These are phyloP conservation scores for Arabidopsis arenosa DNA, from an alignment of 345 rosid genomes.

Conservation along the genomic window DNA sequence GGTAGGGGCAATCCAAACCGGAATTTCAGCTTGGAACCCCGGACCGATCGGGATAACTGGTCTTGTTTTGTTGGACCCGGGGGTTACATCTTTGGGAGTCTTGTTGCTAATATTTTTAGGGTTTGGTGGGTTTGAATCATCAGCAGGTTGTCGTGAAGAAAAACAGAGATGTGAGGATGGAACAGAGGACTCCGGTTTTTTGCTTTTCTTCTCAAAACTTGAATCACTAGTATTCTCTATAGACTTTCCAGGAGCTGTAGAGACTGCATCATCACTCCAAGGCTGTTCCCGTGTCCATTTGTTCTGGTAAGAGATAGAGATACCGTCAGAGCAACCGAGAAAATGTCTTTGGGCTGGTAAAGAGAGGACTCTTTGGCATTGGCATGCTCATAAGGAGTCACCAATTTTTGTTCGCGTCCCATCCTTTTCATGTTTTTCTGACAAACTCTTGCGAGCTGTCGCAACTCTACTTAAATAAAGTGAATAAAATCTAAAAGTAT, in stretches of 20 bases:
- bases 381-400: slow-evolving; percentile 32
- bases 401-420: slow-evolving; percentile 11
- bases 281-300: slow-evolving; percentile 47
- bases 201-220: slow-evolving; percentile 34
- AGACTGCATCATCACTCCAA: slow-evolving; percentile 20
- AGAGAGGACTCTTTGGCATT: slow-evolving; percentile 31
- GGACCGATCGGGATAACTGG: slow-evolving; percentile 53
- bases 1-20: slow-evolving; percentile 47
- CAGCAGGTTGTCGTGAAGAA: slow-evolving; percentile 22
- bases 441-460: slow-evolving; percentile 29
- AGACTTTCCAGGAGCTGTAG: slow-evolving; percentile 29
- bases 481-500: background rate
- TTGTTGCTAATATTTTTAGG: slow-evolving; percentile 23
- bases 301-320: slow-evolving; percentile 52
- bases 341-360: slow-evolving; percentile 34
- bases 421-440: slow-evolving; percentile 15
- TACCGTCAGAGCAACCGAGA: slow-evolving; percentile 42
- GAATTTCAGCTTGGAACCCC: slow-evolving; percentile 56
- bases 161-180: slow-evolving; percentile 23
- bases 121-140: slow-evolving; percentile 25
- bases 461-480: slow-evolving; percentile 14
- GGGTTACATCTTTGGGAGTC: slow-evolving; percentile 21
- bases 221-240: slow-evolving; percentile 33
- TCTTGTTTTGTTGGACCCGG: slow-evolving; percentile 22
- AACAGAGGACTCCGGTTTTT: background rate